These are phyloP conservation scores for Wallacemonas sp. DNA, from an alignment of 208 protist genomes.

Conservation along the genomic window DNA sequence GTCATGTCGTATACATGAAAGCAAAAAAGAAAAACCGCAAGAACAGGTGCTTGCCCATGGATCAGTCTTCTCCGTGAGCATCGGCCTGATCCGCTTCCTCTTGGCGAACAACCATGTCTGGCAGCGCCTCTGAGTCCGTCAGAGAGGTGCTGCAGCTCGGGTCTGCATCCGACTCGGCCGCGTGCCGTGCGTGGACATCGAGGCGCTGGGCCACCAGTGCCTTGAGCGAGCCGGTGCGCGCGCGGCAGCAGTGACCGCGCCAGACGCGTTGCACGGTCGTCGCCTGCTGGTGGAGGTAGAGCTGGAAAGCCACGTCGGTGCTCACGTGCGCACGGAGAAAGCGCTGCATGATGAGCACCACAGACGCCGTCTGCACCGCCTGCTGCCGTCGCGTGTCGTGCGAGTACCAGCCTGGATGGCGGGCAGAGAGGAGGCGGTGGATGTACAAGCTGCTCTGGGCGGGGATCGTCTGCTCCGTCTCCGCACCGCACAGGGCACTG, in stretches of 20 bases:
- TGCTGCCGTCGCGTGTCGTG: constrained; percentile 15
- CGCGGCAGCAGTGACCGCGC: constrained; percentile 8
- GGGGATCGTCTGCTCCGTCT: constrained; percentile 21
- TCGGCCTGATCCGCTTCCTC: too few species aligned
- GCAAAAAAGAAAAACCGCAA: too few species aligned
- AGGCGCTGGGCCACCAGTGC: not conserved
- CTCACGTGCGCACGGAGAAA: constrained; percentile 42
- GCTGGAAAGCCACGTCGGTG: constrained; percentile 22
- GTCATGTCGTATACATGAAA: too few species aligned
- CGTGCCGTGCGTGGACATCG: not conserved
- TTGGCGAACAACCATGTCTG: too few species aligned
- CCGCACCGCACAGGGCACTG: not conserved
- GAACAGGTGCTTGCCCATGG: too few species aligned
- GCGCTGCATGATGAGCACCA: constrained; percentile 27
- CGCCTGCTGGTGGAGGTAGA: constrained; percentile 36
- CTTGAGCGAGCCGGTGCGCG: not conserved
- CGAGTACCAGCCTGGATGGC: constrained; percentile 46
- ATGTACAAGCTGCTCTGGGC: constrained; percentile 27
- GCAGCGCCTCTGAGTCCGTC: too few species aligned
- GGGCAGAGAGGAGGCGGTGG: constrained; percentile 24
- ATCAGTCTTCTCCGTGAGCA: too few species aligned
- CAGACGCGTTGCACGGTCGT: constrained; percentile 42
- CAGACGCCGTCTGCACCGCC: constrained; percentile 17
- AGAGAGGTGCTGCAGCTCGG: too few species aligned
- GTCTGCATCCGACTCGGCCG: too few species aligned